These are phyloP conservation scores for Rhizomucor pusillus DNA, from an alignment of 371 early-diverging fungal species.

Conservation along the genomic window DNA sequence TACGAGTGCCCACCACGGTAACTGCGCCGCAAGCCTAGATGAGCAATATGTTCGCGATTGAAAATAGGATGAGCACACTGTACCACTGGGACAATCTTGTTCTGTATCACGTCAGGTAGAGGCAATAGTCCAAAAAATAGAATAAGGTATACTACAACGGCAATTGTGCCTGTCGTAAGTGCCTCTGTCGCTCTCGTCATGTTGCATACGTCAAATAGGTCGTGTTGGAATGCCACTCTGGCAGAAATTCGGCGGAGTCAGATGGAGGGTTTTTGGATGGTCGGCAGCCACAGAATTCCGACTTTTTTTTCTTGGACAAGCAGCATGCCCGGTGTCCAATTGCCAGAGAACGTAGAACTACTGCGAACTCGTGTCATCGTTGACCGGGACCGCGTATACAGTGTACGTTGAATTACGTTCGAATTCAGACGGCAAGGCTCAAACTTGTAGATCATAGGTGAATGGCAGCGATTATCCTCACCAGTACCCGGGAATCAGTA, in stretches of 20 bases:
- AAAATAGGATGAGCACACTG: slow-evolving; percentile 4
- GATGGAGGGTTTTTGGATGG: not conserved
- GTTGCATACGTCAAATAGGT: not conserved
- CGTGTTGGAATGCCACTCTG: not conserved
- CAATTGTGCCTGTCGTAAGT: slow-evolving; percentile 42
- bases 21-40: slow-evolving; percentile 29
- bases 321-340: slow-evolving; percentile 20
- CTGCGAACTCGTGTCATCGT: slow-evolving; percentile 56
- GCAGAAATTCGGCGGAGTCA: not conserved
- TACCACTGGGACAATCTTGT: slow-evolving; percentile 63
- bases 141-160: slow-evolving; percentile 40
- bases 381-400: slow-evolving; percentile 59
- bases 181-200: slow-evolving; percentile 71
- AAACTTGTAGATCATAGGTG: slow-evolving; percentile 30
- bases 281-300: slow-evolving; percentile 7
- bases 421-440: not conserved
- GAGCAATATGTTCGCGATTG: not conserved
- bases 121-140: slow-evolving; percentile 56
- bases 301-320: slow-evolving; percentile 6
- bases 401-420: slow-evolving; percentile 32
- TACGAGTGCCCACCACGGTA: slow-evolving; percentile 84
- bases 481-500: slow-evolving; percentile 57
- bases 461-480: slow-evolving; percentile 65
- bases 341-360: slow-evolving; percentile 37
- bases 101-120: slow-evolving; percentile 53